These are phyloP conservation scores for Colletotrichum lindemuthianum DNA, from an alignment of 2,329 filamentous ascomycete species.

Conservation along the genomic window DNA sequence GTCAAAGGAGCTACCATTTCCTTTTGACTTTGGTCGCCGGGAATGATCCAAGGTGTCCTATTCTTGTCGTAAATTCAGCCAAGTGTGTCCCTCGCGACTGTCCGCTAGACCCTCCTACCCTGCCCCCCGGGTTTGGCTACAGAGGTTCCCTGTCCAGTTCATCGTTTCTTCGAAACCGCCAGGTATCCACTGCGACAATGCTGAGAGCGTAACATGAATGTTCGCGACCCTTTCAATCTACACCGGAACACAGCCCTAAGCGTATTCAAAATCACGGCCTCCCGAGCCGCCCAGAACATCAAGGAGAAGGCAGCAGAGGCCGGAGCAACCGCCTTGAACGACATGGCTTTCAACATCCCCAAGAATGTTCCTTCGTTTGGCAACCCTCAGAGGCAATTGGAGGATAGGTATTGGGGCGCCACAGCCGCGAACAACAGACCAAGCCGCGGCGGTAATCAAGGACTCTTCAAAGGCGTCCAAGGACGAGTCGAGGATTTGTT, in stretches of 20 bases:
- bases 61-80: conserved; percentile 1
- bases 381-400: conserved; percentile 70
- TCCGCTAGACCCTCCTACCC: no score
- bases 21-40: conserved; percentile 11
- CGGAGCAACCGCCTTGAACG: conserved; percentile 59
- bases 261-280: conserved; percentile 60
- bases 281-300: conserved; percentile 55
- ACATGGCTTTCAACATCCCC: conserved; percentile 74
- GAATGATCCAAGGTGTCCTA: conserved; percentile 3
- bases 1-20: background rate
- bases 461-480: conserved; percentile 64
- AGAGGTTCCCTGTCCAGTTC: conserved; percentile 21
- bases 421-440: conserved; percentile 55
- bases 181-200: conserved; percentile 34
- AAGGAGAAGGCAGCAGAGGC: conserved; percentile 60
- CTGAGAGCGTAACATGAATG: conserved; percentile 46
- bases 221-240: conserved; percentile 55
- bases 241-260: conserved; percentile 46
- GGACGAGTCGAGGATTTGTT: conserved; percentile 74
- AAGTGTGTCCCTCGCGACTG: no score
- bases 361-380: conserved; percentile 76
- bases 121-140: no score
- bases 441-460: conserved; percentile 48
- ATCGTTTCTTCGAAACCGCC: conserved; percentile 31
- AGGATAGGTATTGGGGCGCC: conserved; percentile 73